These are phyloP conservation scores for Boletus reticuloceps DNA, from an alignment of 768 basidiomycete species.

Conservation along the genomic window DNA sequence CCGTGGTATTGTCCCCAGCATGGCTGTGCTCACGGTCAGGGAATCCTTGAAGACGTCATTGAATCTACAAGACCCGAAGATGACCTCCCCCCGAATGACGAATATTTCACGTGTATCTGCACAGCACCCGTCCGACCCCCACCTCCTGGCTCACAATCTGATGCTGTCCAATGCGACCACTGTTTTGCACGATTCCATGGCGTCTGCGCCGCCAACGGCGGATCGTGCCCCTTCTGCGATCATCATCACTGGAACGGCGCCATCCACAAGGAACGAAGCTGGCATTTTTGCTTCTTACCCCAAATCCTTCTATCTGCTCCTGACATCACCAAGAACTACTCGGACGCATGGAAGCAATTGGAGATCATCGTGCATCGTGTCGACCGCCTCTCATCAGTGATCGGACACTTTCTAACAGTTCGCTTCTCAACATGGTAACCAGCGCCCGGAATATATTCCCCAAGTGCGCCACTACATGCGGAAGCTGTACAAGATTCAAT, in stretches of 20 bases:
- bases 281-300: constrained; percentile 81
- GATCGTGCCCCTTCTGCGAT: constrained; percentile 89
- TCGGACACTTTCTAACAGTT: constrained; percentile 80
- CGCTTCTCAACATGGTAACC: constrained; percentile 65
- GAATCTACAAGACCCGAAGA: constrained; percentile 75
- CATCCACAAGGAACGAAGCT: constrained; percentile 77
- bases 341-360: constrained; percentile 75
- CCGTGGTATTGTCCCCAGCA: constrained; percentile 81
- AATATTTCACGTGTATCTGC: constrained; percentile 86
- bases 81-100: constrained; percentile 73
- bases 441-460: constrained; percentile 71
- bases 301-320: constrained; percentile 70
- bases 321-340: constrained; percentile 75
- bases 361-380: constrained; percentile 78
- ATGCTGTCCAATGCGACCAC: constrained; percentile 89
- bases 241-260: constrained; percentile 90
- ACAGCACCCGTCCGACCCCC: constrained; percentile 73
- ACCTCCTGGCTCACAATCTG: constrained; percentile 68
- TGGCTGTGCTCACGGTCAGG: constrained; percentile 57
- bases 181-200: constrained; percentile 87
- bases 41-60: constrained; percentile 71
- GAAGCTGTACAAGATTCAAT: constrained; percentile 85
- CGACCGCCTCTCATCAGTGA: constrained; percentile 68
- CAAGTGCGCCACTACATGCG: constrained; percentile 91
- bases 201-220: constrained; percentile 81